These are phyloP conservation scores for Golubevia pallescens DNA, from an alignment of 1,284 basidiomycete genomes.

Conservation along the genomic window DNA sequence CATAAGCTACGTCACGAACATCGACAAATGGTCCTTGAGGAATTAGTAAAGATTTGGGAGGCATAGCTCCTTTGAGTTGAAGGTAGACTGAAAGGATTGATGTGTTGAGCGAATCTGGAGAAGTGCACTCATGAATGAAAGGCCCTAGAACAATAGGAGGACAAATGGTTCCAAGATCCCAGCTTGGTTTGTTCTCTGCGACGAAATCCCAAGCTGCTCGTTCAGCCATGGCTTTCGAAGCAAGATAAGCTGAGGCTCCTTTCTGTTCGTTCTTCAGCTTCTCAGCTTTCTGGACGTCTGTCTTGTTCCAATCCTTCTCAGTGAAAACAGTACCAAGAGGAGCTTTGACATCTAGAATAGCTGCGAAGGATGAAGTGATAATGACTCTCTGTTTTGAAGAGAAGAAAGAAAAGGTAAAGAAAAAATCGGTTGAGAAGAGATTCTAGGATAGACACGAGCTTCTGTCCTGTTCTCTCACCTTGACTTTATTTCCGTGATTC, in stretches of 20 bases:
- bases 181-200: too few relatives aligned
- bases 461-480: too few relatives aligned
- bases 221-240: slow-evolving; percentile 45
- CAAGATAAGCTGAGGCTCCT: slow-evolving; percentile 33
- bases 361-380: slow-evolving; percentile 45
- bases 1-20: slow-evolving; percentile 46
- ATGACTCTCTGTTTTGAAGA: slow-evolving; percentile 32
- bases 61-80: slow-evolving; percentile 30
- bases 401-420: too few relatives aligned
- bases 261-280: slow-evolving; percentile 34
- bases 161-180: too few relatives aligned
- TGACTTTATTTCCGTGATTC: slow-evolving; percentile 67
- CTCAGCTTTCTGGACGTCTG: slow-evolving; percentile 26
- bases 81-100: slow-evolving; percentile 31
- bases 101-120: slow-evolving; percentile 46
- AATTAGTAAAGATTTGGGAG: neutral
- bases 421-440: too few relatives aligned
- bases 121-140: slow-evolving; percentile 30
- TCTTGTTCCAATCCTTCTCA: slow-evolving; percentile 51
- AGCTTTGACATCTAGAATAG: slow-evolving; percentile 27
- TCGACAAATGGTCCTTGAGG: slow-evolving; percentile 36
- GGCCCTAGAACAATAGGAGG: slow-evolving; percentile 35
- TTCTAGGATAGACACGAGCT: too few relatives aligned
- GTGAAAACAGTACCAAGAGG: slow-evolving; percentile 13
- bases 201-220: slow-evolving; percentile 41